A percentile compares a stretch with the other conserved stretches of the same genome.
phyloP scores from a whole-genome alignment of 176 grass and related monocot genomes.

The Phragmites australis region DNA sequence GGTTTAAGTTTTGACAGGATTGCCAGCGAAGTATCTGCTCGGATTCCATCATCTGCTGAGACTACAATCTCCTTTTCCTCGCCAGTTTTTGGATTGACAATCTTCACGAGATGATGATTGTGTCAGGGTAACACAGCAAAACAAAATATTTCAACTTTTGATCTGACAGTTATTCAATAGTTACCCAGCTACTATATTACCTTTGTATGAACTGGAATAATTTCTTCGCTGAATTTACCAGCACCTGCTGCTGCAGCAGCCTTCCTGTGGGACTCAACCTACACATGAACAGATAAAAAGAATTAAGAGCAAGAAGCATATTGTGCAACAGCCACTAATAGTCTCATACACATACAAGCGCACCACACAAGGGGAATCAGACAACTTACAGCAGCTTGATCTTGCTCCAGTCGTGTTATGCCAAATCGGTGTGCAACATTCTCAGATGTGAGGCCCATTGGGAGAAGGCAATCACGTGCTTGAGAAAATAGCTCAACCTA shows the following conservation, averaged over 20 bases:
- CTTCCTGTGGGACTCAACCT: slow-evolving; percentile 97
- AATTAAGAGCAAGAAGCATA: slow-evolving; percentile 29
- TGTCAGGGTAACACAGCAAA: slow-evolving; percentile 17
- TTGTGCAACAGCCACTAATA: not conserved
- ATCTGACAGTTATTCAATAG: not conserved
- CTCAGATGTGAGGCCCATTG: slow-evolving; percentile 93
- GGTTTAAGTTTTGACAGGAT: slow-evolving; percentile 84
- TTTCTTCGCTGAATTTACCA: slow-evolving; percentile 97
- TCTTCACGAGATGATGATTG: slow-evolving; percentile 46
- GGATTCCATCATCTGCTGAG: slow-evolving; percentile 84
- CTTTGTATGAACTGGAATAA: slow-evolving; percentile 79
- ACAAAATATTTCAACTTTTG: not conserved
- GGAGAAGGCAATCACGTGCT: slow-evolving; percentile 89
- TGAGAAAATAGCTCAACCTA: slow-evolving; percentile 79
- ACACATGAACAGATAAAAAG: slow-evolving; percentile 34
- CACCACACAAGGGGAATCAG: slow-evolving; percentile 22
- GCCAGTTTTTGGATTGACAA: slow-evolving; percentile 82
- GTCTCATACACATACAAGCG: not conserved
- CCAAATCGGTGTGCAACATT: slow-evolving; percentile 88
- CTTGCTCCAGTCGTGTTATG: slow-evolving; percentile 83
- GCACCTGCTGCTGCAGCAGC: slow-evolving; percentile 63
- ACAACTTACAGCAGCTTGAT: slow-evolving; percentile 74
- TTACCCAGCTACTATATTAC: slow-evolving; percentile 24
- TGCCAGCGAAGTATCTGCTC: slow-evolving; percentile 58
- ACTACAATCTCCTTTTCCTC: slow-evolving; percentile 65